Percentiles rank a stretch among this genome's conserved stretches.
Evolutionary conservation across 352 stramenopile species (phyloP).

Genomic region (Globisporangium spiculum): DNA sequence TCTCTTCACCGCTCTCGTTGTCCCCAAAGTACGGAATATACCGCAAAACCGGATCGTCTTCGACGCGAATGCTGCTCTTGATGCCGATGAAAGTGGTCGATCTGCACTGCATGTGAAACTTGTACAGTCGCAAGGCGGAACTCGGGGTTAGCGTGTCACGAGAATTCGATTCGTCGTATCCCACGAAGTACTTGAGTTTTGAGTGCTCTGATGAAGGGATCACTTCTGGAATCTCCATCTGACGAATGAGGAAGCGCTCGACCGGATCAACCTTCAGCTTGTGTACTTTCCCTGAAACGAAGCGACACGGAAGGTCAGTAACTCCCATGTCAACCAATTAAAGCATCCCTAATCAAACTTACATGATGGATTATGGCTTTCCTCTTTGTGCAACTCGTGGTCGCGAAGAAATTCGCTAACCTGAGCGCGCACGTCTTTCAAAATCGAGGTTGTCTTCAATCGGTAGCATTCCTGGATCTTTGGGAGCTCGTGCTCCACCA

Average conservation of each 20-base stretch:
- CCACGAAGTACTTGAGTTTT: conserved; percentile 34
- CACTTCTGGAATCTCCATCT: conserved; percentile 42
- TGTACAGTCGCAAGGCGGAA: conserved; percentile 34
- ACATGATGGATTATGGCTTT: conserved; percentile 10
- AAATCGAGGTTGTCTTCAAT: conserved; percentile 44
- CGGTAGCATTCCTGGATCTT: conserved; percentile 48
- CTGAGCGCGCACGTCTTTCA: conserved; percentile 40
- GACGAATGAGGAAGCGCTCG: conserved; percentile 34
- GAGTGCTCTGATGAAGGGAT: conserved; percentile 19
- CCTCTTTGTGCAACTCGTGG: conserved; percentile 14
- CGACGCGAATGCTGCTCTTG: conserved; percentile 66
- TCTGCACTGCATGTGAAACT: conserved; percentile 52
- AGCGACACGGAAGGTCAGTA: background rate
- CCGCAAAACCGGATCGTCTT: conserved; percentile 88
- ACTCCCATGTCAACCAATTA: background rate
- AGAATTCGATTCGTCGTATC: conserved; percentile 24
- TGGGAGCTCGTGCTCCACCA: conserved; percentile 45
- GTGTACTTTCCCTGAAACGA: conserved; percentile 1
- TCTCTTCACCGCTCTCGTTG: conserved; percentile 78
- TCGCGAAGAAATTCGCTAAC: conserved; percentile 27
- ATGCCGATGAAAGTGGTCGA: conserved; percentile 68
- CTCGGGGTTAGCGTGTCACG: conserved; percentile 21
- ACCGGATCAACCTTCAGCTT: conserved; percentile 11
- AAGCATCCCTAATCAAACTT: conserved; percentile 6
- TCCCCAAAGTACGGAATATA: conserved; percentile 93